Conservation (phyloP, 768 basidiomycete genomes). For the Leccinum uliginosum region DNA sequence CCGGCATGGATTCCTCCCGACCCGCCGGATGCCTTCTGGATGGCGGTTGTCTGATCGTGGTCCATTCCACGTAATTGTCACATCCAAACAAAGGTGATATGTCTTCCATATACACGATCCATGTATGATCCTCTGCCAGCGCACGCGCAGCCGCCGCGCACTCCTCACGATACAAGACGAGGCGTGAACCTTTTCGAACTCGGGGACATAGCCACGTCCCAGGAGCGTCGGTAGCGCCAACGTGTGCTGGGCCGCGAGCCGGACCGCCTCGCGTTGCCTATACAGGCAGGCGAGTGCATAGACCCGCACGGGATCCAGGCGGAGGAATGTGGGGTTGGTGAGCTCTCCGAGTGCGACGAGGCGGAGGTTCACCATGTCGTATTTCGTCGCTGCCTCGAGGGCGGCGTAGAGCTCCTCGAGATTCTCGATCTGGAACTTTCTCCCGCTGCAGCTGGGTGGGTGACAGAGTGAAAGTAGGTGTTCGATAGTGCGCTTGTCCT, state of each 20-base stretch:
- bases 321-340: not conserved
- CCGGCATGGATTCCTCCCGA: not conserved
- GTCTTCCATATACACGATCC: not conserved
- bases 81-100: conserved; percentile 1
- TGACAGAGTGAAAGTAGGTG: conserved; percentile 10
- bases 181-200: conserved; percentile 11
- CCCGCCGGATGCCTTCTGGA: conserved; percentile 4
- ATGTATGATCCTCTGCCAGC: conserved; percentile 7
- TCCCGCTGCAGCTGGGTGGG: not conserved
- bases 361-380: conserved; percentile 12
- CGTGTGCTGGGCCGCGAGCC: conserved; percentile 8
- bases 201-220: not conserved
- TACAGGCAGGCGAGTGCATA: conserved; percentile 15
- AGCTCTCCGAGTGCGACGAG: conserved; percentile 3
- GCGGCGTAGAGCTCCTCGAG: conserved; percentile 3
- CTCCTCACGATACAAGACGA: conserved; percentile 11
- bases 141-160: not conserved
- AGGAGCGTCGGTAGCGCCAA: conserved; percentile 3
- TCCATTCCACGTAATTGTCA: not conserved
- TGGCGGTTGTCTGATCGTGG: not conserved
- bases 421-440: not conserved
- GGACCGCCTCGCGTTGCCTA: not conserved
- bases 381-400: conserved; percentile 12
- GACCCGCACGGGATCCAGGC: not conserved
- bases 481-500: conserved; percentile 6